phyloP scores from a whole-genome alignment of 1,284 basidiomycete genomes.

The Leccinum huronense region DNA sequence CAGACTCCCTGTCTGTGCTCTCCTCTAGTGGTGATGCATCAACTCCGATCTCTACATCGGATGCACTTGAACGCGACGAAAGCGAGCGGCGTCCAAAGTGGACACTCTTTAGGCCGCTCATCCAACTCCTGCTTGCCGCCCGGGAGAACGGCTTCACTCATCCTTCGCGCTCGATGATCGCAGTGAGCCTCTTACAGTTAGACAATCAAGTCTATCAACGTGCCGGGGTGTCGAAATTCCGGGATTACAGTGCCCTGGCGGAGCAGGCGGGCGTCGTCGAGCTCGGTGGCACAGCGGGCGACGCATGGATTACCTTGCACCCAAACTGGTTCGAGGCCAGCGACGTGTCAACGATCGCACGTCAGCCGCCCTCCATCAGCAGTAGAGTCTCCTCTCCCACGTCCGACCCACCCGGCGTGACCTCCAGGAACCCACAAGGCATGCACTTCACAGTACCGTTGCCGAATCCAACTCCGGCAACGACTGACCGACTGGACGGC shows the following conservation, averaged over 20 bases:
- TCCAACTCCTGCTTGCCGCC: slow-evolving; percentile 30
- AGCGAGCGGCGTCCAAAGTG: slow-evolving; percentile 11
- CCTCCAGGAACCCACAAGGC: slow-evolving; percentile 10
- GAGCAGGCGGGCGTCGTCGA: slow-evolving; percentile 45
- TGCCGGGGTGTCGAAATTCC: slow-evolving; percentile 45
- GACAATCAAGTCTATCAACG: slow-evolving; percentile 41
- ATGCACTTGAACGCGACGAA: slow-evolving; percentile 10
- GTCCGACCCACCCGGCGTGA: slow-evolving; percentile 11
- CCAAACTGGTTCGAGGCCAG: slow-evolving; percentile 31
- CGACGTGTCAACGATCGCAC: slow-evolving; percentile 2
- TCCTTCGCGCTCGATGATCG: slow-evolving; percentile 43
- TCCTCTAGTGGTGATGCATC: slow-evolving; percentile 11
- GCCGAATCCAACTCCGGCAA: not conserved
- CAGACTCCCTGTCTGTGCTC: slow-evolving; percentile 3
- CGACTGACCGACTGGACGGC: not conserved
- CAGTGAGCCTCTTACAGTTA: slow-evolving; percentile 35
- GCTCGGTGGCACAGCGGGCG: slow-evolving; percentile 43
- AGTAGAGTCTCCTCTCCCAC: slow-evolving; percentile 19
- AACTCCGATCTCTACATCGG: slow-evolving; percentile 5
- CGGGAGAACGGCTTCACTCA: slow-evolving; percentile 32
- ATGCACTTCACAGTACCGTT: not conserved
- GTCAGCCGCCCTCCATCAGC: not conserved
- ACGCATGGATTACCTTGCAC: slow-evolving; percentile 49
- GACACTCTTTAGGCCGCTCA: slow-evolving; percentile 26
- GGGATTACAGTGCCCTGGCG: slow-evolving; percentile 46